Percentiles rank a stretch among this genome's conserved stretches.
Evolutionary conservation across 1,139 yeast genomes (phyloP).

Genomic region (Nakaseomyces kungkrabaensis): DNA sequence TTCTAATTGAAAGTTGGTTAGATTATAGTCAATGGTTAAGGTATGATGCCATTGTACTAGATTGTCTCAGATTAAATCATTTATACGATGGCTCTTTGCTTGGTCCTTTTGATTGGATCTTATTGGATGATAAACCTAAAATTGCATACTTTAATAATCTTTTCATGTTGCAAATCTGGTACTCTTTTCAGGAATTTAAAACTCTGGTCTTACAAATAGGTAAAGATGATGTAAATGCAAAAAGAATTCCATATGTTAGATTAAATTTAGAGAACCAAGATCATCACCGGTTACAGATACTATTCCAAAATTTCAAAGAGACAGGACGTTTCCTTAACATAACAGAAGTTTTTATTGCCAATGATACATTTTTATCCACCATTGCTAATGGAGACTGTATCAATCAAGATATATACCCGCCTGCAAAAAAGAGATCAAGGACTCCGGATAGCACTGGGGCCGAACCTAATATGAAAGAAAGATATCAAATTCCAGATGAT

Average conservation of each 20-base stretch:
- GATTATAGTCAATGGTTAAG: constrained; percentile 20
- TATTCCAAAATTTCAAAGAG: constrained; percentile 8
- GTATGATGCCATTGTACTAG: constrained; percentile 24
- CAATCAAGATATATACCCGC: neutral
- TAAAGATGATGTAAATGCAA: constrained; percentile 7
- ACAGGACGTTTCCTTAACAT: constrained; percentile 12
- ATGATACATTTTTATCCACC: constrained; percentile 9
- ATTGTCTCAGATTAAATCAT: constrained; percentile 23
- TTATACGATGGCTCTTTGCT: constrained; percentile 17
- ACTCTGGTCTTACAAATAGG: neutral
- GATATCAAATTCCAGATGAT: constrained; percentile 6
- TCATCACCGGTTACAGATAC: constrained; percentile 4
- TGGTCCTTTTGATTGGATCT: constrained; percentile 21
- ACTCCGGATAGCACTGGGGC: neutral
- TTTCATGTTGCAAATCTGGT: constrained; percentile 23
- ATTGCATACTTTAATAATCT: constrained; percentile 17
- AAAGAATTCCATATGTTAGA: constrained; percentile 13
- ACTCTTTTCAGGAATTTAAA: constrained; percentile 18
- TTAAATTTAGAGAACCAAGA: constrained; percentile 1
- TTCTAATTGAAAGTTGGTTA: constrained; percentile 19
- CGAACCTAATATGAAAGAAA: constrained; percentile 1
- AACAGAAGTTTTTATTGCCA: constrained; percentile 12
- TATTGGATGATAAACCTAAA: constrained; percentile 13
- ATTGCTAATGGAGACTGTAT: neutral
- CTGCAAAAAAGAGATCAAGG: neutral